These are phyloP conservation scores for Westerdykella sp. DNA, from an alignment of 2,329 filamentous ascomycete species.

Conservation along the genomic window DNA sequence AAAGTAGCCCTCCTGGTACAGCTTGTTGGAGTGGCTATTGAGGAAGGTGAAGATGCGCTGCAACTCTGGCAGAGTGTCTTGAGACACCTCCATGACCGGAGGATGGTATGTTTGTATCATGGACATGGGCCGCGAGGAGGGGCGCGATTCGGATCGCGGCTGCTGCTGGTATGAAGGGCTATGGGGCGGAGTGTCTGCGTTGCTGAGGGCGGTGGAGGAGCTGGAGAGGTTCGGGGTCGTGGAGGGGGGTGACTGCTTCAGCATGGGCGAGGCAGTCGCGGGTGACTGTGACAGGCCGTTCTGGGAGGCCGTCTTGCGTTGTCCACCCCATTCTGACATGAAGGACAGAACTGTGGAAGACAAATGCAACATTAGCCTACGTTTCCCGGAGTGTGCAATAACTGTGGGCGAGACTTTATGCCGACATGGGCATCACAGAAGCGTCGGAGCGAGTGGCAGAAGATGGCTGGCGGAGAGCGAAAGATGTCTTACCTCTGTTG, in stretches of 20 bases:
- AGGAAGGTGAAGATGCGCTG: constrained; percentile 90
- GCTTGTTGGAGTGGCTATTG: constrained; percentile 91
- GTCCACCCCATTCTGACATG: constrained; percentile 68
- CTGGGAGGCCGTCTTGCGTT: constrained; percentile 20
- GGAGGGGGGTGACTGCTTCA: constrained; percentile 16
- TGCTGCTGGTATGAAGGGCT: constrained; percentile 34
- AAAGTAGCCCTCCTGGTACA: constrained; percentile 98
- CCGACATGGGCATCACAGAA: no score
- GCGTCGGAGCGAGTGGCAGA: no score
- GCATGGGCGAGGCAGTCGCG: constrained; percentile 25
- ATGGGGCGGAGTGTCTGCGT: constrained; percentile 22
- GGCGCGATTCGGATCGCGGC: constrained; percentile 43
- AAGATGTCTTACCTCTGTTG: constrained; percentile 26
- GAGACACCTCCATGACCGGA: constrained; percentile 74
- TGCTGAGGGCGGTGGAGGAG: constrained; percentile 27
- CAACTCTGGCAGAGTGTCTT: constrained; percentile 85
- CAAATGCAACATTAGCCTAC: constrained; percentile 23
- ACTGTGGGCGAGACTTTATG: no score
- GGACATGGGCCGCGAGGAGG: constrained; percentile 66
- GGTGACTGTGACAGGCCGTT: constrained; percentile 26
- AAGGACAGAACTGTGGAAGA: constrained; percentile 64
- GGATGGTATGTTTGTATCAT: constrained; percentile 83
- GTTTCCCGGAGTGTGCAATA: constrained; percentile 1
- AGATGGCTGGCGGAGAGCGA: no score
- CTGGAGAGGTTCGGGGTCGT: constrained; percentile 14